Evolutionary conservation across 768 basidiomycete genomes (phyloP).

Genomic region (Lactarius indigo): DNA sequence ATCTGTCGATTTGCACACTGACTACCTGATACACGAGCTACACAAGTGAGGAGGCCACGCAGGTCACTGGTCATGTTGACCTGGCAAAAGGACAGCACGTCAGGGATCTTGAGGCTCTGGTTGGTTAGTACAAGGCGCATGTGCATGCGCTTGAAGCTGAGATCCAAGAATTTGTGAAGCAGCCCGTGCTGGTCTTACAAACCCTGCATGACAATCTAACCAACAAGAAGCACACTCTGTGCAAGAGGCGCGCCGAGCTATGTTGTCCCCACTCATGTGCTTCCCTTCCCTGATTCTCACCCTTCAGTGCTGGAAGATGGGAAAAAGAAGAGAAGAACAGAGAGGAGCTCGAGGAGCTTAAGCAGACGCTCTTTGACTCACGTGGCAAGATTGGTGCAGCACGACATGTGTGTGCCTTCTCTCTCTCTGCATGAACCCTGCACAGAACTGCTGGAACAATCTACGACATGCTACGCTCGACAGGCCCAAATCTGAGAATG

Average conservation of each 20-base stretch:
- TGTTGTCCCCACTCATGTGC: background rate
- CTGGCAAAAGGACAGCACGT: conserved; percentile 42
- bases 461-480: conserved; percentile 73
- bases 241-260: conserved; percentile 42
- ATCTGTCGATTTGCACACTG: background rate
- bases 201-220: conserved; percentile 41
- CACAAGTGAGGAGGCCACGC: conserved; percentile 52
- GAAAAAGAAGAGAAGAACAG: conserved; percentile 27
- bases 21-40: conserved; percentile 50
- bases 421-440: conserved; percentile 41
- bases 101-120: conserved; percentile 51
- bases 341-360: conserved; percentile 19
- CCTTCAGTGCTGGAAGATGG: conserved; percentile 45
- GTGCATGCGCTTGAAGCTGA: conserved; percentile 46
- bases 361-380: too few relatives aligned
- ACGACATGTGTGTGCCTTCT: conserved; percentile 35
- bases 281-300: background rate
- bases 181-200: conserved; percentile 33
- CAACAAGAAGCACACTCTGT: conserved; percentile 32
- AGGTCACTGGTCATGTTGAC: conserved; percentile 32
- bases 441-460: conserved; percentile 77
- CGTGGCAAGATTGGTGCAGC: too few relatives aligned
- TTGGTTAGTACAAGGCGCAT: conserved; percentile 51
- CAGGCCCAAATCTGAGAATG: conserved; percentile 76
- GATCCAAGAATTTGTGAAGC: conserved; percentile 45